Evolutionary conservation across 2,329 filamentous ascomycete species (phyloP).

Genomic region (Monosporascus cannonballus): DNA sequence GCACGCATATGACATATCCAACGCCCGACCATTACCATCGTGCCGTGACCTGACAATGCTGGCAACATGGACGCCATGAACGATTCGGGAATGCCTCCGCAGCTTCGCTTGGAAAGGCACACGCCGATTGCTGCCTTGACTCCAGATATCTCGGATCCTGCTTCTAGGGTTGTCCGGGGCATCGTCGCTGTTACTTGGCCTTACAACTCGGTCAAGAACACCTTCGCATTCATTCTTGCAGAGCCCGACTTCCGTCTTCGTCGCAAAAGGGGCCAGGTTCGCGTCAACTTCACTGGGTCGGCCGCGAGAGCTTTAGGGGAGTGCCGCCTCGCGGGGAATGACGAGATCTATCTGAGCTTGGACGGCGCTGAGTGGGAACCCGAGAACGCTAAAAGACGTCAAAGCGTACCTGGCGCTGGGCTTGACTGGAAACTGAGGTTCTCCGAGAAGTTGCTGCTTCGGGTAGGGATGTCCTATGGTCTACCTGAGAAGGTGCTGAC

Average conservation of each 20-base stretch:
- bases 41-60: constrained; percentile 14
- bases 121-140: constrained; percentile 52
- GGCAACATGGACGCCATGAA: constrained; percentile 16
- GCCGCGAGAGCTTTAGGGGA: constrained; percentile 64
- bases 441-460: constrained; percentile 40
- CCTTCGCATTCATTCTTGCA: constrained; percentile 72
- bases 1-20: neutral
- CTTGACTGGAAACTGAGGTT: constrained; percentile 56
- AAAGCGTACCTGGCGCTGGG: constrained; percentile 40
- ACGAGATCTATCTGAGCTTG: constrained; percentile 64
- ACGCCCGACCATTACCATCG: constrained; percentile 1
- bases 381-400: constrained; percentile 38
- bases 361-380: constrained; percentile 61
- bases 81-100: constrained; percentile 8
- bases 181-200: constrained; percentile 86
- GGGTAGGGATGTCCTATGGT: constrained; percentile 26
- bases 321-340: constrained; percentile 68
- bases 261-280: constrained; percentile 70
- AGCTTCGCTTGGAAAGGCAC: constrained; percentile 22
- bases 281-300: constrained; percentile 65
- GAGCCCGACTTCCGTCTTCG: constrained; percentile 81
- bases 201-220: constrained; percentile 70
- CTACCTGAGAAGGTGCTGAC: neutral
- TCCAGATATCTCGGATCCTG: constrained; percentile 38
- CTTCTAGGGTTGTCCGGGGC: constrained; percentile 52